Base-by-base conservation (phyloP, 176 grass and related monocot genomes). In the Ensete ventricosum region DNA sequence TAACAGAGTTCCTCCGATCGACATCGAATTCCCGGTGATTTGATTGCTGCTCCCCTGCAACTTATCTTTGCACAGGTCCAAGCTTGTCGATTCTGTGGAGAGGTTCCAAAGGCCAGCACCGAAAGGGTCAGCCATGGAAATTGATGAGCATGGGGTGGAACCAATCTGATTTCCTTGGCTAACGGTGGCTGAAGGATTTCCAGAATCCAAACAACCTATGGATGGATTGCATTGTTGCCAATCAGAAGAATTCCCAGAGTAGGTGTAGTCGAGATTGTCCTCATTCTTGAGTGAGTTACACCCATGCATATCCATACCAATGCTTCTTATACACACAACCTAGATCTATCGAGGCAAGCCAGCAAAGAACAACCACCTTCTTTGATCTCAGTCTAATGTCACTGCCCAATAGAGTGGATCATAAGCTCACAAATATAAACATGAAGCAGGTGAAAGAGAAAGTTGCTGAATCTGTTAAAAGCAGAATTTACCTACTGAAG, bases 41-140 rank as follows among this genome's bases (percentile, higher is more conserved):
- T 14, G 67, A 50, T 70, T 50, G 19, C 69, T 59, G 57, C 20
- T 62, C 20, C 59, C 63, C 55, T 76, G 76, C 54, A 52, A 57
- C 65, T 76, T 80, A 50, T 78, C 81, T 43, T 81, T 81, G 17
- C 72, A 83, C 65, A 91, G 78, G 16, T 34, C 85, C 50, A 85
- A 80, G 72, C 76, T 60, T 64, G 88, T 81, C 7, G 83, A 88
- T 54, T 75, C 29, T 55, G 89, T 66, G 9, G 75, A 78, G 1
- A 80, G 82, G 69, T 73, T 57, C 90, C 90, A 92, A 69, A 89
- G 60, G 74, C 82, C 72, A 77, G 69, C 60, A 51, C 71, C 66
- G 62, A 87, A 93, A 11, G 81, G 81, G 53, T 93, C 82, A 77
- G 84, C 84, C 80, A 93, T 93, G 21, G 78, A 84, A 21, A 57